Conservation (phyloP, 768 basidiomycete species). For the Pisolithus marmoratus region DNA sequence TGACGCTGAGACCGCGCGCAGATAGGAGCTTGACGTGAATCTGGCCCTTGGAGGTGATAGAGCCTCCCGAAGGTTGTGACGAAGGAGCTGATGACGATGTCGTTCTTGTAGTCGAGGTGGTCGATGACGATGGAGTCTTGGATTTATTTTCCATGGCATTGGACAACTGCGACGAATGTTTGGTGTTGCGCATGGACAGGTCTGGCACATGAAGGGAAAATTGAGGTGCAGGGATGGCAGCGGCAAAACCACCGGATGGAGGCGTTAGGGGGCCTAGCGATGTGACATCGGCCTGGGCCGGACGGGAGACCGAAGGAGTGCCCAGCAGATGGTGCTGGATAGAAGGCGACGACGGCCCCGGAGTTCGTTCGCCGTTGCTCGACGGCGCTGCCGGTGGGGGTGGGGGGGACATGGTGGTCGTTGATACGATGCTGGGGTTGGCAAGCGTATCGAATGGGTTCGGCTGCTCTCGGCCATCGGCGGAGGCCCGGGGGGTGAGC, state of each 20-base stretch:
- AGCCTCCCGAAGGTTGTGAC: constrained; percentile 24
- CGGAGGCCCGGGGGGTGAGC: constrained; percentile 51
- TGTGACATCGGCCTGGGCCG: constrained; percentile 31
- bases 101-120: constrained; percentile 33
- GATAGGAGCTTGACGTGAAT: constrained; percentile 95
- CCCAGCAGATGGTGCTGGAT: constrained; percentile 29
- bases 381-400: constrained; percentile 6
- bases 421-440: constrained; percentile 17
- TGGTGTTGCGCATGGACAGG: constrained; percentile 70
- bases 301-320: constrained; percentile 12
- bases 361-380: constrained; percentile 8
- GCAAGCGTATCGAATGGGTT: constrained; percentile 61
- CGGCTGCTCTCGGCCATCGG: constrained; percentile 37
- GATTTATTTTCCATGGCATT: constrained; percentile 31
- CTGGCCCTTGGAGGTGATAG: constrained; percentile 55
- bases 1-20: constrained; percentile 77
- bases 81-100: constrained; percentile 12
- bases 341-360: constrained; percentile 10
- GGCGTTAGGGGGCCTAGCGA: constrained; percentile 45
- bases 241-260: constrained; percentile 42
- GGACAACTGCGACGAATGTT: constrained; percentile 30
- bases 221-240: constrained; percentile 48
- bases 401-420: constrained; percentile 3
- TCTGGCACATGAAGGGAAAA: constrained; percentile 83
- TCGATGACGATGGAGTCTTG: constrained; percentile 37